A percentile compares a stretch with the other conserved stretches of the same genome.
phyloP scores from a whole-genome alignment of 2,329 filamentous ascomycete species.

The Balansia obtecta region DNA sequence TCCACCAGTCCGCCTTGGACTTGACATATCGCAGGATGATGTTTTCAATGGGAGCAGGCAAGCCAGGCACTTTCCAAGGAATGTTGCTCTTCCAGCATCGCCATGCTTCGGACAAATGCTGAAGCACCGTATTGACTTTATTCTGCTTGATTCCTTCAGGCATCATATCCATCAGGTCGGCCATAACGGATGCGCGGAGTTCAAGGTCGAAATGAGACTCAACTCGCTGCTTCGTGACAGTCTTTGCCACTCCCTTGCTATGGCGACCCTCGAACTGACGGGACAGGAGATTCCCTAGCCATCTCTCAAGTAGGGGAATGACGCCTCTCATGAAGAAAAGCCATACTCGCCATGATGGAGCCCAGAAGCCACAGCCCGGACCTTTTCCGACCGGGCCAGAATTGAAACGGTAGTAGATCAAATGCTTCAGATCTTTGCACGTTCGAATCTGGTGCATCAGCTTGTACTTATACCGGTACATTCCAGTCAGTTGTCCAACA shows the following conservation, averaged over 20 bases:
- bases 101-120: conserved; percentile 97
- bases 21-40: conserved; percentile 98
- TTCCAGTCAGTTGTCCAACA: conserved; percentile 92
- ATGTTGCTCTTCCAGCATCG: conserved; percentile 99
- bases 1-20: conserved; percentile 99
- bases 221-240: conserved; percentile 96
- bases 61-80: conserved; percentile 94
- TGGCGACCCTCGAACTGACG: conserved; percentile 97
- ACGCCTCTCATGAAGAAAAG: conserved; percentile 99
- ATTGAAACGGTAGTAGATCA: conserved; percentile 99
- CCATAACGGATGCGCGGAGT: conserved; percentile 95
- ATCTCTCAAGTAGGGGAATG: conserved; percentile 89
- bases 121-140: conserved; percentile 95
- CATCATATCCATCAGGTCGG: conserved; percentile 99
- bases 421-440: conserved; percentile 96
- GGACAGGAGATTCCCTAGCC: conserved; percentile 92
- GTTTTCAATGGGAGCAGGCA: conserved; percentile 95
- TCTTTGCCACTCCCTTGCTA: conserved; percentile 98
- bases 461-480: conserved; percentile 99
- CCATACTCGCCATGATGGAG: conserved; percentile 96
- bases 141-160: conserved; percentile 98
- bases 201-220: conserved; percentile 98
- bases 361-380: conserved; percentile 97
- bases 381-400: conserved; percentile 93
- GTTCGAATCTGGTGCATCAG: conserved; percentile 99